Percentiles rank a stretch among this genome's conserved stretches.
Evolutionary conservation across 1,139 yeast species (phyloP).

Genomic region (Yamadazyma aaseri): DNA sequence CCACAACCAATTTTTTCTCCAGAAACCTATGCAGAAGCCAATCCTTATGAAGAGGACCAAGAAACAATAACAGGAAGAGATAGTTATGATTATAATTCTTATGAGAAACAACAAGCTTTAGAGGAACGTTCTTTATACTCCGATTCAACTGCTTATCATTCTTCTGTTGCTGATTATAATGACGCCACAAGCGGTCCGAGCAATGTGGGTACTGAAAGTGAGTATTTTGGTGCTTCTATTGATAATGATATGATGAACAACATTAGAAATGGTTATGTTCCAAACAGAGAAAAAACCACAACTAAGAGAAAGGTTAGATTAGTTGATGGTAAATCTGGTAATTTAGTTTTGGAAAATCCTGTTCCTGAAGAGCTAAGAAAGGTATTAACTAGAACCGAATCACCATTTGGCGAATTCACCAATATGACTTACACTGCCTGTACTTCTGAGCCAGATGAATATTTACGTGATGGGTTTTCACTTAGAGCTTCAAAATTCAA

Average conservation of each 20-base stretch:
- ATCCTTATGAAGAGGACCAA: constrained; percentile 42
- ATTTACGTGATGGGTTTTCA: constrained; percentile 76
- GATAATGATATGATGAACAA: constrained; percentile 49
- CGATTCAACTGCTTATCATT: constrained; percentile 39
- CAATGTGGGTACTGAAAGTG: constrained; percentile 21
- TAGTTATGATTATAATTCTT: constrained; percentile 35
- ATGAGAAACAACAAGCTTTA: constrained; percentile 36
- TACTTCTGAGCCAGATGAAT: constrained; percentile 85
- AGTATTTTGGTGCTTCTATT: constrained; percentile 44
- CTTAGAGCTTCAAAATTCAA: constrained; percentile 80
- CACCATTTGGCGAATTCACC: constrained; percentile 78
- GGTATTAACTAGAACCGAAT: constrained; percentile 76
- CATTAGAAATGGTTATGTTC: constrained; percentile 38
- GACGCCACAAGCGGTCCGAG: constrained; percentile 13
- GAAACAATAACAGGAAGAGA: constrained; percentile 18
- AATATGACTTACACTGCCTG: constrained; percentile 95
- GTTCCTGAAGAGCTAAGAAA: constrained; percentile 83
- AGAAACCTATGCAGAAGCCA: constrained; percentile 61
- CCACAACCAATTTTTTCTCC: constrained; percentile 68
- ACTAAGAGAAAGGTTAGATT: constrained; percentile 58
- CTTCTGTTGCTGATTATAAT: constrained; percentile 26
- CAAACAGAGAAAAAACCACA: constrained; percentile 32
- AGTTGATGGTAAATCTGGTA: constrained; percentile 61
- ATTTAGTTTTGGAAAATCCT: constrained; percentile 87
- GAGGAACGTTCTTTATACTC: constrained; percentile 39